Base-by-base conservation (phyloP, 2,329 filamentous ascomycete species). In the Fusarium oxysporum region DNA sequence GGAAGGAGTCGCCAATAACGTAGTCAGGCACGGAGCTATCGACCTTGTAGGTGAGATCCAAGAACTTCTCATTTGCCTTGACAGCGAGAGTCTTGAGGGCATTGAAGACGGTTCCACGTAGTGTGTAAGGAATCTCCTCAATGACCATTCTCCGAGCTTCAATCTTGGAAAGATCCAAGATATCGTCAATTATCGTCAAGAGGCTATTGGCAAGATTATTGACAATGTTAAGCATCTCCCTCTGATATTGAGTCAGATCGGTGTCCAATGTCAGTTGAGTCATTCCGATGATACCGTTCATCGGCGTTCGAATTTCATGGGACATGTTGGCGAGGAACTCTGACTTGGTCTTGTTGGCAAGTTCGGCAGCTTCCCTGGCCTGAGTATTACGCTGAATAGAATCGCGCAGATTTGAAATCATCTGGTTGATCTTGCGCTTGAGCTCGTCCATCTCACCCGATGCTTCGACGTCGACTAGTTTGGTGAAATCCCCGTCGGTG, bases 241-340 rank as follows among this genome's bases (percentile, higher is more conserved):
- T 92, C 79, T 98, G 96, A 78, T 97, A 97, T 79, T 95, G 93
- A 50, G 95, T 97, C 65, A 99, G 87, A 80, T 98, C 92, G 43
- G 96, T 98, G 80, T 99, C 96, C 60, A 99, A 88, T 2, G 96
- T 98, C 62, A 99, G 87, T 82, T 98, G 95, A 6, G 95, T 98
- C 96, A 98, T 98, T 79, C 95, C 95, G 76, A 98, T 97, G 80
- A 98, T 98, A 77, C 95, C 95, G 85, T 98, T 97, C 89, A 97
- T 97, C 2, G 95, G 96, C 40, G 96, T 99, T 80, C 96, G 90
- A 77, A 98, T 98, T 83, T 98, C 96, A 88, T 98, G 96, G 50
- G 94, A 97, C 96, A 98, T 98, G 82, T 99, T 99, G 68, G 96
- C 96, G 67, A 99, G 86, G 86, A 99, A 99, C 80, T 98, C 96